Evolutionary conservation across 129 eudicot genomes (phyloP), one percentile per base, ranked within the genome.

Genomic region (Centaurea solstitialis): DNA sequence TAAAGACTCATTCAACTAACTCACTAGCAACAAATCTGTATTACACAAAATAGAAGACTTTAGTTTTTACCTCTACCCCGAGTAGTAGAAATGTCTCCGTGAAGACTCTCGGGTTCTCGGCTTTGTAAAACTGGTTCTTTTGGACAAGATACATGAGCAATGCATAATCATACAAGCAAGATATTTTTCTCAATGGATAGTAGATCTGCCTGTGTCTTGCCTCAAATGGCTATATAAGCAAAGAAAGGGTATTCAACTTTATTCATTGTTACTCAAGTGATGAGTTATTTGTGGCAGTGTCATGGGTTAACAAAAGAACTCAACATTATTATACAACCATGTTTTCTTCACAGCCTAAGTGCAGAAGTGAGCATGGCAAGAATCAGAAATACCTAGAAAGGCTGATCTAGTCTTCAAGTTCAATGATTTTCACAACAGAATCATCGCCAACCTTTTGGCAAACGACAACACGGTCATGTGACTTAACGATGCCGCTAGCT

Each of bases 391-490:
- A 41, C 81, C 74, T 41, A 22, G 30, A 20, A 61, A 18, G 12
- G 15, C 35, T 9, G 53, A n/a, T 68, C 81, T 84, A 88, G 57
- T 89, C 90, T 78, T 93, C 89, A 76, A 90, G 93, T 85, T 93
- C 93, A 73, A 93, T 89, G 70, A 93, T 90, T 84, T 93, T 90
- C 47, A 93, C 97, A 26, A 93, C 90, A 17, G 96, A 87, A 24
- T 90, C 88, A 76, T 93, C 96, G 11, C 98, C 96, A 41, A 93
- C 88, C 83, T 93, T 93, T 76, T 93, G 98, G 86, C 93, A 93
- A 74, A 93, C 86, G 17, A 93, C 93, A 70, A 93, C 93, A 6
- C 96, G 87, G 22, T 93, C 98, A 70, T 85, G 98, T 11, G 98
- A 75, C 79, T 90, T 93, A 21, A 93, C 83, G 10, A 93, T 43